A percentile compares a stretch with the other conserved stretches of the same genome.
phyloP scores from a whole-genome alignment of 768 basidiomycete species.

The Naganishia antarctica region DNA sequence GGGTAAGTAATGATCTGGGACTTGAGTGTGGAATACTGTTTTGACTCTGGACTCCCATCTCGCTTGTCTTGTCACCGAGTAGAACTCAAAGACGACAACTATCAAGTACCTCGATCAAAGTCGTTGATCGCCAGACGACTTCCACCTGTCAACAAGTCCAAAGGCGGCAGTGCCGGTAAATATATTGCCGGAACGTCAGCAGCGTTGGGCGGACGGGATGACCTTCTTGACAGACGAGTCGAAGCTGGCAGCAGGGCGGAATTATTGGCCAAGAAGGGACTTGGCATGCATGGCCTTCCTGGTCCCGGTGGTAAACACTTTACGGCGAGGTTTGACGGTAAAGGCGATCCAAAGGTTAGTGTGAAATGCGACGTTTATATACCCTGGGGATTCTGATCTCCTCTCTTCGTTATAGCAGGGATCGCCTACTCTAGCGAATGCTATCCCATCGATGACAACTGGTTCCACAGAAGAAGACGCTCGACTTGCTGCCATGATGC shows the following conservation, averaged over 20 bases:
- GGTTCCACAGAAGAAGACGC: constrained; percentile 75
- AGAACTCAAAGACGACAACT: constrained; percentile 90
- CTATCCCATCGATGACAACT: constrained; percentile 16
- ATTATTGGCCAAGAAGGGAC: constrained; percentile 38
- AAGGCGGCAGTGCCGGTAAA: constrained; percentile 49
- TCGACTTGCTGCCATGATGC: constrained; percentile 96
- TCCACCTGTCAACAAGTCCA: constrained; percentile 57
- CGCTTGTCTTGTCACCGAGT: constrained; percentile 13
- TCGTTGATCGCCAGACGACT: constrained; percentile 89
- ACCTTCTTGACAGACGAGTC: constrained; percentile 55
- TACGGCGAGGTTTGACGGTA: constrained; percentile 84
- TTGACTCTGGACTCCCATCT: too few species aligned
- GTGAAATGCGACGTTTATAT: not conserved
- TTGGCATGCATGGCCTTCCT: constrained; percentile 30
- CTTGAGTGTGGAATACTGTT: too few species aligned
- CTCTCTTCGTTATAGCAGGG: not conserved
- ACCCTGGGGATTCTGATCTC: not conserved
- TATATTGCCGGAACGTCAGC: constrained; percentile 48
- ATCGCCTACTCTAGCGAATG: constrained; percentile 25
- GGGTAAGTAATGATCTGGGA: constrained; percentile 56
- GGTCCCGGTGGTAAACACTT: constrained; percentile 51
- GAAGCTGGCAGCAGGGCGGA: constrained; percentile 40
- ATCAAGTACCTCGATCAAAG: constrained; percentile 87
- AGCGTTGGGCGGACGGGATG: constrained; percentile 32
- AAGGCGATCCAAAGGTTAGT: constrained; percentile 56